Percentiles rank a stretch among this genome's conserved stretches.
phyloP scores from a whole-genome alignment of 2,329 filamentous ascomycete genomes.

The Plenodomus biglobosus region DNA sequence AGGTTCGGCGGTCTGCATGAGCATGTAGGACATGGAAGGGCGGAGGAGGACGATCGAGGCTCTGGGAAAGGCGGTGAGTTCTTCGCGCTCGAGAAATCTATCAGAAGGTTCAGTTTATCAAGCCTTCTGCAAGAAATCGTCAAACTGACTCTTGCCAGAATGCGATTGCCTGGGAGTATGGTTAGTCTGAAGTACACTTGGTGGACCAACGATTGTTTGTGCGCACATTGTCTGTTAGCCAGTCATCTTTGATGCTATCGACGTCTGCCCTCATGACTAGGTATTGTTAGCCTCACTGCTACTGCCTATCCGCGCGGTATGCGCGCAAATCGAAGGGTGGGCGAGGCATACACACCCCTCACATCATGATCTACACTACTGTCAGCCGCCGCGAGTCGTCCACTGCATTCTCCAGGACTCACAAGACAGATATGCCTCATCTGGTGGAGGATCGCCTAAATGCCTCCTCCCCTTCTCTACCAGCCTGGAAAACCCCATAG shows the following conservation, averaged over 20 bases:
- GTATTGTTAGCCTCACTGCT: slow-evolving; percentile 21
- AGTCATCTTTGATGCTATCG: slow-evolving; percentile 84
- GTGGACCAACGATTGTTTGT: not conserved
- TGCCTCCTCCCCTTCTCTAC: slow-evolving; percentile 31
- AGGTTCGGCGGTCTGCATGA: slow-evolving; percentile 71
- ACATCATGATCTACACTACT: slow-evolving; percentile 61
- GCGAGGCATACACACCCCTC: slow-evolving; percentile 55
- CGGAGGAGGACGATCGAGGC: slow-evolving; percentile 88
- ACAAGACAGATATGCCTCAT: slow-evolving; percentile 72
- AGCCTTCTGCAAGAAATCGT: not conserved
- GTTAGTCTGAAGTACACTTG: slow-evolving; percentile 4
- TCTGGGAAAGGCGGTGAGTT: slow-evolving; percentile 75
- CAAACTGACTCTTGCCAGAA: slow-evolving; percentile 88
- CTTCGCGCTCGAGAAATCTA: slow-evolving; percentile 85
- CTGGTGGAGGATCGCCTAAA: slow-evolving; percentile 50
- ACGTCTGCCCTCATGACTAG: slow-evolving; percentile 87
- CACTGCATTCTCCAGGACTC: slow-evolving; percentile 42
- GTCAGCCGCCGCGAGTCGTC: not conserved
- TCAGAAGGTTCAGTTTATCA: slow-evolving; percentile 6
- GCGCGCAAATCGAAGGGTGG: slow-evolving; percentile 12
- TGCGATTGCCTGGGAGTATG: slow-evolving; percentile 71
- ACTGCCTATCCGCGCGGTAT: not conserved
- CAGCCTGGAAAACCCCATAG: slow-evolving; percentile 19
- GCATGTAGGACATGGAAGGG: slow-evolving; percentile 88
- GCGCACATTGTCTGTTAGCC: slow-evolving; percentile 89